Conservation (phyloP, 495 filamentous ascomycete genomes). For the Penicillium riverlandense region DNA sequence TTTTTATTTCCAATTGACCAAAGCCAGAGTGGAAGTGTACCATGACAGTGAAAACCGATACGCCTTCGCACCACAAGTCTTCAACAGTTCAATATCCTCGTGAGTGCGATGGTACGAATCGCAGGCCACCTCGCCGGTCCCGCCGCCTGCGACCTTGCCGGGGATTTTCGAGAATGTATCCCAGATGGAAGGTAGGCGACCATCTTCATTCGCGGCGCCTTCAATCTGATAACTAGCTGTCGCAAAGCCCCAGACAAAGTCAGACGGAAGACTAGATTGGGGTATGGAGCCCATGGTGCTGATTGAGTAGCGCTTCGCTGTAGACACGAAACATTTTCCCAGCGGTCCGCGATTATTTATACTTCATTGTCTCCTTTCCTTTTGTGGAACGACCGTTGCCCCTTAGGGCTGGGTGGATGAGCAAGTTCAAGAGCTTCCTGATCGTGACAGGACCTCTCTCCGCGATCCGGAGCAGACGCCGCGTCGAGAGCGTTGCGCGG, state of each 20-base stretch:
- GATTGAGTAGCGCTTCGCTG: too few species aligned
- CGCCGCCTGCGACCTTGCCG: constrained; percentile 67
- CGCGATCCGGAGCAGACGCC: constrained; percentile 58
- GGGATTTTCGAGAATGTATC: constrained; percentile 67
- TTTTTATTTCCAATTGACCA: too few species aligned
- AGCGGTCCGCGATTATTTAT: neutral
- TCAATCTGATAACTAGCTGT: constrained; percentile 80
- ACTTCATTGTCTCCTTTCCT: too few species aligned
- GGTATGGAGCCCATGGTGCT: constrained; percentile 24
- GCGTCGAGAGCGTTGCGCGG: constrained; percentile 14
- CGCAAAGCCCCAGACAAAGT: constrained; percentile 79
- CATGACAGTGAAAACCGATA: constrained; percentile 76
- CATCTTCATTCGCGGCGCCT: constrained; percentile 59
- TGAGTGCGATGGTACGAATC: constrained; percentile 68
- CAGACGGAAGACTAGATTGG: constrained; percentile 49
- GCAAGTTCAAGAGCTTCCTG: constrained; percentile 11
- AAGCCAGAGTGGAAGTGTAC: constrained; percentile 33
- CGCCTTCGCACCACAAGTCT: constrained; percentile 52
- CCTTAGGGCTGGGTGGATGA: neutral
- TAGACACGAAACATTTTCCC: neutral
- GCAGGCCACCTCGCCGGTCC: constrained; percentile 62
- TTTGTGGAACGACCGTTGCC: neutral
- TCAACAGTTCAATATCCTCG: constrained; percentile 68
- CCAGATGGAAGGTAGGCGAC: constrained; percentile 69
- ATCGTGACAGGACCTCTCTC: constrained; percentile 23